Evolutionary conservation across 202 grass and related monocot species (phyloP), one percentile per base, ranked within the genome.

Genomic region (Musa balbisiana): DNA sequence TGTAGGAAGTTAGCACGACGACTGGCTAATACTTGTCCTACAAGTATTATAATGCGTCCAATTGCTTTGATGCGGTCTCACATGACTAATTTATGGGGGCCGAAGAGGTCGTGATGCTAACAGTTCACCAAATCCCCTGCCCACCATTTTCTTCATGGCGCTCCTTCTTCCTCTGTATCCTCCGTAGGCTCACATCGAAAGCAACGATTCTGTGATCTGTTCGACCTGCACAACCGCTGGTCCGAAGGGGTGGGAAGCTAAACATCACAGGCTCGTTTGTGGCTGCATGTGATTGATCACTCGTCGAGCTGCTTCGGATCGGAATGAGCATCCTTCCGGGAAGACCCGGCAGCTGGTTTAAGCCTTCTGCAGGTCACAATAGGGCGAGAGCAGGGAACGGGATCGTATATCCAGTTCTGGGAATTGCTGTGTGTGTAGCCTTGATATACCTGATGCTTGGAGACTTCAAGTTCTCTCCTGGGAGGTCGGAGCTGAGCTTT

Each of bases 401-500:
- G 1, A 6, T 73, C 23, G 1, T 73, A 3, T 80, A 80, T 54
- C 78, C 69, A 14, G 21, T 80, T 52, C 43, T 80, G 17, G 78
- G 78, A 5, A 20, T 80, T n/a, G 56, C 23, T 15, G 23, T 50
- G 49, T 73, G 19, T n/a, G 50, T 73, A 25, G 69, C 69, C 43
- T 80, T 80, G 22, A 19, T 64, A 11, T 72, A 64, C 43, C 17
- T 73, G 26, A 19, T 53, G 10, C 53, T 64, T 54, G 68, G 69
- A 16, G 56, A 63, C 14, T 52, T 80, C 22, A 52, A 64, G 23
- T 64, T 73, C 23, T 43, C 71, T 11, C 55, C 69, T 12, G 49
- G 26, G n/a, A 22, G 20, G 19, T 9, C 69, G 68, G 51, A 73
- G 49, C 20, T 62, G 80, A 80, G 83, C 60, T 99, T 99, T 82